Evolutionary conservation across 2,329 filamentous ascomycete species (phyloP), one percentile per base, ranked within the genome.

Genomic region (Aureobasidium leucospermi): DNA sequence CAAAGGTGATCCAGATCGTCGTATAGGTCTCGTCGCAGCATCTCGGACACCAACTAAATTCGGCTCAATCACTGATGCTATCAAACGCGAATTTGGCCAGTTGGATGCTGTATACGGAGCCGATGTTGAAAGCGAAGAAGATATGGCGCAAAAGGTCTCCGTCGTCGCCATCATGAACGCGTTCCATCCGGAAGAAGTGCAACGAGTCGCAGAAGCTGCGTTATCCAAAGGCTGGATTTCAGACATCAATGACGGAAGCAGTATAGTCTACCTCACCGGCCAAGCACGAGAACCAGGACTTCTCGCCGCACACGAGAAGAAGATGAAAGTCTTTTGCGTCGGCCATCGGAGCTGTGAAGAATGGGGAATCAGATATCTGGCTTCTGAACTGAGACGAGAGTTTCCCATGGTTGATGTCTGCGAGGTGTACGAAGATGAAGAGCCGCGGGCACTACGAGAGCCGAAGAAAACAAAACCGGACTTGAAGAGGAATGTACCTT

Each of bases 111-210:
- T 58, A 7, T 28, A 57, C 32, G 59, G 59, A 7, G 34, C 39
- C 15, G 29, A 56, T 29, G n/a, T 41, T 7, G 45, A 43, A 6
- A 23, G 4, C 42, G 41, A 34, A 15, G 41, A 42, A 6, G 48
- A 61, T 2, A 39, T 61, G 41, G 23, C 23, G 8, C 42, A 61
- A 39, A 62, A 67, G 9, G 52, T 73, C 19, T 34, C 49, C 6
- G 56, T 58, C 39, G 52, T 68, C 6, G 73, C 73, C 3, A 73
- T 74, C 36, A 75, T 75, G 73, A 75, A 74, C 53, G 74, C 73
- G 0, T 75, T 76, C 52, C 67, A 70, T 47, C 65, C 69, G 6
- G 69, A 71, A 3, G 71, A 74, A 56, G 69, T 76, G 1, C 58
- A 67, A 39, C 65, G 73, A 5, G 72, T 74, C 6, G 11, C 74